Base-by-base conservation (phyloP, 2,329 filamentous ascomycete species). In the Myriosclerotinia duriaeana region DNA sequence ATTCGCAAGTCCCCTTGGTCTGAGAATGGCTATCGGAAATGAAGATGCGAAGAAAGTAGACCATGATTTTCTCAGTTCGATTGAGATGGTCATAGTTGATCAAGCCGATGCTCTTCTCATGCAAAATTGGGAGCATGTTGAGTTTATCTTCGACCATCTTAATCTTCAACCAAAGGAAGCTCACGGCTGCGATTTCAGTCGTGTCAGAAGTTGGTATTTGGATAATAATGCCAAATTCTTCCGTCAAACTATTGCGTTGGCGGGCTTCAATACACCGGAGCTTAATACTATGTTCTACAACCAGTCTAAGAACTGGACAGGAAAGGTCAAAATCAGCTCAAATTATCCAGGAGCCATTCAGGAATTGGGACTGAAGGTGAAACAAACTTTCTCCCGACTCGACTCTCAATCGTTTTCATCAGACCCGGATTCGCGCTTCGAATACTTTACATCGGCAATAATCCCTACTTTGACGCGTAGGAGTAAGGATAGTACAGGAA, bases 41-140 rank as follows among this genome's bases (percentile, higher is more conserved):
- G 84, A 86, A 58, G 83, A 81, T 20, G 81, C 83, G 72, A 89
- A 89, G 76, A 87, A 87, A 70, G 79, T 85, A 46, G 94, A 98
- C 76, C 88, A 87, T 72, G 95, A 99, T 78, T 99, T 97, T 76
- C 83, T 99, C 17, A 94, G 91, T 66, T 98, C 94, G 1, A 91
- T 99, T 73, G 95, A 99, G 78, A 79, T 99, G 62, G 88, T 95
- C 42, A 83, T 98, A 56, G 84, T 97, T 68, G 95, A 99, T 77
- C 93, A 98, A 78, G 90, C 92, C 15, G 93, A 98, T 78, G 93
- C 93, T 0, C 85, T 97, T 53, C 85, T 96, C 11, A 97, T 97
- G 93, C 95, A 99, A 78, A 98, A 97, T 77, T 98, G 94, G 93
- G 93, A 97, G 74, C 94, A 99, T 76, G 86, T 97, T 68, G 91